A percentile compares a stretch with the other conserved stretches of the same genome.
These are phyloP conservation scores for Punica granatum DNA, from an alignment of 345 rosid species.

Conservation along the genomic window DNA sequence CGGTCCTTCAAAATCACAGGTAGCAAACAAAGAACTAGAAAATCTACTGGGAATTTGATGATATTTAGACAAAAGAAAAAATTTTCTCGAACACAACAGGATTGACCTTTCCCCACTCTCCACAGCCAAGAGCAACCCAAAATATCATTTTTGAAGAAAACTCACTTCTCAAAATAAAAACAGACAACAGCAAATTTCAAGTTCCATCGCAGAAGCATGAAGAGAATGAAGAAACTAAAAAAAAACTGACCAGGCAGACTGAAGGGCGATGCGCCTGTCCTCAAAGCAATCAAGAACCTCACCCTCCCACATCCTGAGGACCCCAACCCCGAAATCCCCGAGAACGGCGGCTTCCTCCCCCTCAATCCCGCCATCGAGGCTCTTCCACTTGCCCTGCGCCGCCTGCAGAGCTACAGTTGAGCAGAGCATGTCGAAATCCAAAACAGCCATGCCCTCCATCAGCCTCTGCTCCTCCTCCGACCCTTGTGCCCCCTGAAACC, in stretches of 20 bases:
- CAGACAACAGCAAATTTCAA: not conserved
- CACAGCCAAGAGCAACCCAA: too few species aligned
- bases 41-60: not conserved
- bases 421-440: conserved; percentile 88
- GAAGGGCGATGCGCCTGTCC: conserved; percentile 65
- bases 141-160: too few species aligned
- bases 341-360: conserved; percentile 23
- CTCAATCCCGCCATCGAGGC: conserved; percentile 19
- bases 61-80: not conserved
- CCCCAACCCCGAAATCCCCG: conserved; percentile 48
- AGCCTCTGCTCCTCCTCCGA: conserved; percentile 35
- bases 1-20: not conserved
- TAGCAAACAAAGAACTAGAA: not conserved
- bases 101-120: not conserved
- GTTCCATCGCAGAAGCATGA: not conserved
- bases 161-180: too few species aligned
- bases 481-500: conserved; percentile 12
- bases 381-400: conserved; percentile 80
- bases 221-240: not conserved
- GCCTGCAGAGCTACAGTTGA: conserved; percentile 78
- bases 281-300: conserved; percentile 70
- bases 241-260: conserved; percentile 63
- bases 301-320: conserved; percentile 95
- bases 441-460: conserved; percentile 53
- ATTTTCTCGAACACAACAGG: not conserved